Evolutionary conservation across 345 rosid genomes (phyloP).

Genomic region (Bruguiera gymnorhiza): DNA sequence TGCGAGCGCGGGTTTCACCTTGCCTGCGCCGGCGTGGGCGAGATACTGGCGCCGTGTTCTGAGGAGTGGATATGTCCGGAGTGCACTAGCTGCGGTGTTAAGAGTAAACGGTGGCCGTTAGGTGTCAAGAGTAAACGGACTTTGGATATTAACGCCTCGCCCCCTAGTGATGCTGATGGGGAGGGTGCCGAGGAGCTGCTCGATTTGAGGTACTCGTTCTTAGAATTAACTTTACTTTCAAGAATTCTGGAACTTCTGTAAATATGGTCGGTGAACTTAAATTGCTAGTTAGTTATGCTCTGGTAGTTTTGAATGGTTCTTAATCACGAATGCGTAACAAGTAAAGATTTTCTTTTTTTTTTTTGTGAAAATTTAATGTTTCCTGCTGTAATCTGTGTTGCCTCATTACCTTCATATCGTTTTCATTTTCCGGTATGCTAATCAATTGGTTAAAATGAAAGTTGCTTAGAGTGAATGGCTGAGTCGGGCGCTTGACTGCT

Average conservation of each 20-base stretch:
- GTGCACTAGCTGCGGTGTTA: conserved; percentile 53
- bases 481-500: too few species aligned
- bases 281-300: not conserved
- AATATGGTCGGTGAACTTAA: not conserved
- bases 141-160: conserved; percentile 87
- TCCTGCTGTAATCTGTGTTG: too few species aligned
- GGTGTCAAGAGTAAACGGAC: conserved; percentile 69
- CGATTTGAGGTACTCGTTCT: conserved; percentile 46
- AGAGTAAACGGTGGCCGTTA: conserved; percentile 79
- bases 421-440: too few species aligned
- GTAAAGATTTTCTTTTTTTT: not conserved
- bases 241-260: not conserved
- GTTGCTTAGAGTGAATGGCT: too few species aligned
- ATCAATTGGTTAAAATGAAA: too few species aligned
- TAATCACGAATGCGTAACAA: not conserved
- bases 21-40: conserved; percentile 45
- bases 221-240: not conserved
- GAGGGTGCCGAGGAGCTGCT: conserved; percentile 32
- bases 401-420: too few species aligned
- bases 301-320: not conserved
- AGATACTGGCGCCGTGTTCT: conserved; percentile 21
- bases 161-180: conserved; percentile 77
- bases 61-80: conserved; percentile 80
- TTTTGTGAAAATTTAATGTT: too few species aligned
- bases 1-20: conserved; percentile 87